Conservation (phyloP, 176 grass and related monocot species). For the Oryza nivara region DNA sequence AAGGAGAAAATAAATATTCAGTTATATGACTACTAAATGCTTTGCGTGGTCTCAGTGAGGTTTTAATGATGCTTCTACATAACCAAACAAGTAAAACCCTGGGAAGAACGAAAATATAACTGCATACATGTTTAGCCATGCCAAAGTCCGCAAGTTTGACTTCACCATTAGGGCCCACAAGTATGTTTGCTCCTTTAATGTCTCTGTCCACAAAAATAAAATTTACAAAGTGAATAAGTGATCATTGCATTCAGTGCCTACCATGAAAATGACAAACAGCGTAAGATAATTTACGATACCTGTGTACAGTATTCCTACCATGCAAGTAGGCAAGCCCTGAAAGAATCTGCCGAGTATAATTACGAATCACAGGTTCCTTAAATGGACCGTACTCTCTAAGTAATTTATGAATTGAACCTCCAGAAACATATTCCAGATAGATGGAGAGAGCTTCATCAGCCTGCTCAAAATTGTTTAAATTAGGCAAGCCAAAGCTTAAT, state of each 20-base stretch:
- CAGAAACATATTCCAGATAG: constrained; percentile 65
- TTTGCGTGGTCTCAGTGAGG: not conserved
- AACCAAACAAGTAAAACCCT: constrained; percentile 13
- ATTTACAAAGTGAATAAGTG: constrained; percentile 19
- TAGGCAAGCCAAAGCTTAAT: constrained; percentile 14
- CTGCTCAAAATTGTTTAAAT: constrained; percentile 38
- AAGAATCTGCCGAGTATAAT: constrained; percentile 66
- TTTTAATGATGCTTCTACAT: not conserved
- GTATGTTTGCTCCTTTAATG: constrained; percentile 84
- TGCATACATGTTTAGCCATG: constrained; percentile 74
- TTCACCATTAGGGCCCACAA: constrained; percentile 67
- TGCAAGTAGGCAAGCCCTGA: constrained; percentile 72
- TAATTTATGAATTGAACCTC: constrained; percentile 68
- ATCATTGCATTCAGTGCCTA: constrained; percentile 9
- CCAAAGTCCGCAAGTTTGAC: constrained; percentile 83
- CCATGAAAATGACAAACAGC: constrained; percentile 7
- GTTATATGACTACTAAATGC: not conserved
- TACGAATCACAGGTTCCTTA: constrained; percentile 56
- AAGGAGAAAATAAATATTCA: not conserved
- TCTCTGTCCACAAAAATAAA: constrained; percentile 45
- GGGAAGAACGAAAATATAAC: constrained; percentile 4
- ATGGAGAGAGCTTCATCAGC: constrained; percentile 53
- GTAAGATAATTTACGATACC: constrained; percentile 41
- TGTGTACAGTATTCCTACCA: constrained; percentile 57
- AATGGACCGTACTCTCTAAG: constrained; percentile 65